These are phyloP conservation scores for Aspergillus latus DNA, from an alignment of 2,329 filamentous ascomycete species.

Conservation along the genomic window DNA sequence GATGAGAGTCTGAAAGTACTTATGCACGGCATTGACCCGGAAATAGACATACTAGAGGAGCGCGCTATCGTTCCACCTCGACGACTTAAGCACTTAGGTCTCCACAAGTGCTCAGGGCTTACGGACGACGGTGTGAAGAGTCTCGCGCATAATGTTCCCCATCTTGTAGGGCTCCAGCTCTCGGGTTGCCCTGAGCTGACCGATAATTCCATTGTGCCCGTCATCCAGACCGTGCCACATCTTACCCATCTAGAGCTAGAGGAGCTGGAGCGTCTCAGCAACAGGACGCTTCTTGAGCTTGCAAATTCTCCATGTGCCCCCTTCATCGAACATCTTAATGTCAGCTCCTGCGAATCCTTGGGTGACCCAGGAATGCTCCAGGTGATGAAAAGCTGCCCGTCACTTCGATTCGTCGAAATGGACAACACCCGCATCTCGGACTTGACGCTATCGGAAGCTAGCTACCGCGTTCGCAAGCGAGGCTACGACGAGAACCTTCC, in stretches of 20 bases:
- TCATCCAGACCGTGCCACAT: constrained; percentile 72
- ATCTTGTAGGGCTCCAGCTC: constrained; percentile 79
- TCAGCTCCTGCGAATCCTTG: constrained; percentile 86
- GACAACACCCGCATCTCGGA: constrained; percentile 94
- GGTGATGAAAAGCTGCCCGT: constrained; percentile 71
- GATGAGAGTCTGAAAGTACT: constrained; percentile 73
- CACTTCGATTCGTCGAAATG: constrained; percentile 72
- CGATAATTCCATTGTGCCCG: constrained; percentile 68
- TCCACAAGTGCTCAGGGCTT: constrained; percentile 74
- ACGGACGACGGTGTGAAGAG: constrained; percentile 70
- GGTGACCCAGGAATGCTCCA: constrained; percentile 82
- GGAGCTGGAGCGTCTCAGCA: constrained; percentile 75
- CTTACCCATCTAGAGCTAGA: constrained; percentile 89
- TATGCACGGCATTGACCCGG: constrained; percentile 71
- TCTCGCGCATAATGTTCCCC: constrained; percentile 72
- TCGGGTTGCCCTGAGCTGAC: constrained; percentile 73
- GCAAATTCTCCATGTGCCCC: constrained; percentile 73
- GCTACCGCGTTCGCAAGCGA: constrained; percentile 71
- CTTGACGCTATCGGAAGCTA: constrained; percentile 79
- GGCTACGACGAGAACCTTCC: constrained; percentile 53
- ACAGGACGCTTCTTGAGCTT: constrained; percentile 70
- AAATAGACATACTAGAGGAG: constrained; percentile 78
- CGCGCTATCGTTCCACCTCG: constrained; percentile 73
- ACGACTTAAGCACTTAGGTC: constrained; percentile 77
- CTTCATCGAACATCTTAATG: constrained; percentile 73